Evolutionary conservation across 495 filamentous ascomycete genomes (phyloP), one percentile per base, ranked within the genome.

Genomic region (Collariella sp.): DNA sequence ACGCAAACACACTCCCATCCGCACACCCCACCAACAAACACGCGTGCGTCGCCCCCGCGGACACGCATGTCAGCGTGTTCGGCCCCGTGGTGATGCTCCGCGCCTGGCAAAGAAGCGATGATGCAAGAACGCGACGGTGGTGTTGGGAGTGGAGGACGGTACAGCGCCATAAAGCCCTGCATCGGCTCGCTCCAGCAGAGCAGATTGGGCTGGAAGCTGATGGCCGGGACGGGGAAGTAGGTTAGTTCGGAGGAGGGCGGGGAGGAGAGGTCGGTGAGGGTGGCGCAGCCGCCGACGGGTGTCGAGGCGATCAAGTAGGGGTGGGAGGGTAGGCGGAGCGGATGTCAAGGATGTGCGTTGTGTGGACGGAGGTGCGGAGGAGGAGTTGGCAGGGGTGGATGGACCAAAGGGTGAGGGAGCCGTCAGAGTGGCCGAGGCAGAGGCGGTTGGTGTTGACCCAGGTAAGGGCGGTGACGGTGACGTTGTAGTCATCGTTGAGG

Each of bases 371-470:
- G 38, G 74, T 64, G 5, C 75, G 69, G 39, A 67, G 67, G 3
- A 78, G 48, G 31, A 73, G 58, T 33, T 57, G 55, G 26, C 56
- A 56, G 9, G 75, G 75, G 22, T 63, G 68, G 36, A 78, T 22
- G n/a, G 74, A 78, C 73, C 74, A 78, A 12, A 78, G 59, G 11
- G 65, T 63, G 35, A 78, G 63, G 16, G 72, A 75, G 9, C 75
- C 75, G 44, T 78, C 75, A 0, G 69, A 72, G 60, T 75, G 70
- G 48, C 69, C 75, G 44, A 76, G 63, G 18, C 61, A 69, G 40
- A 78, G 54, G 13, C 74, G 72, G 58, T 78, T 78, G 49, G 64
- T 67, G 50, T 72, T 75, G 5, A 73, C 59, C 75, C 75, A 78
- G 13, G 72, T 66, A 26, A 78, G 67, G 60, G 70, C 72, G 29